Percentiles rank a stretch among this genome's conserved stretches.
Evolutionary conservation across 2,329 filamentous ascomycete genomes (phyloP).

Genomic region (Helotiales sp.): DNA sequence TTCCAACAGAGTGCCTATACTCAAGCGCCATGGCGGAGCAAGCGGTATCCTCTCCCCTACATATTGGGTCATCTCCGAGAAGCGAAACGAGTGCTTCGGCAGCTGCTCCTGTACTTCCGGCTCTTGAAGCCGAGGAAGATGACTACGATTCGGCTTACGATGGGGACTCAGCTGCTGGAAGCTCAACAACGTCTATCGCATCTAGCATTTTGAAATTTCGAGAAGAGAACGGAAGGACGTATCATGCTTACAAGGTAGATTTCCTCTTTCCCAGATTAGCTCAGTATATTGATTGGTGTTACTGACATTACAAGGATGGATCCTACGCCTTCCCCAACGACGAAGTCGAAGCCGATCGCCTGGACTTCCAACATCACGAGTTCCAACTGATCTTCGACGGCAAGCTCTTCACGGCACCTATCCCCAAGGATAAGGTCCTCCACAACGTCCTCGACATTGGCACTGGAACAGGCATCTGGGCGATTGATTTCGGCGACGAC

Average conservation of each 20-base stretch:
- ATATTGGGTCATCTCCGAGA: not conserved
- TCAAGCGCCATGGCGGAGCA: not conserved
- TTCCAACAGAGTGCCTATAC: not conserved
- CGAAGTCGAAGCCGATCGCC: slow-evolving; percentile 21
- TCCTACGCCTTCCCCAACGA: slow-evolving; percentile 23
- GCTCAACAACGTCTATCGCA: slow-evolving; percentile 19
- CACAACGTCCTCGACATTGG: slow-evolving; percentile 24
- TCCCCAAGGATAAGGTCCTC: slow-evolving; percentile 29
- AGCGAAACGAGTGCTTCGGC: not conserved
- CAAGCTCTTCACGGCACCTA: slow-evolving; percentile 41
- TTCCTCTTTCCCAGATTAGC: not conserved
- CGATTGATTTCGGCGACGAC: slow-evolving; percentile 28
- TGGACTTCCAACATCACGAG: slow-evolving; percentile 48
- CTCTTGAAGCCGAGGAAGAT: slow-evolving; percentile 10
- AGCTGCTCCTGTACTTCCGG: not conserved
- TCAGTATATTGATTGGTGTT: not conserved
- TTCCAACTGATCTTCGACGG: slow-evolving; percentile 44
- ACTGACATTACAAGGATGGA: slow-evolving; percentile 14
- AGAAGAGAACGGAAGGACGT: slow-evolving; percentile 47
- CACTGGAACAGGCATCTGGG: slow-evolving; percentile 26
- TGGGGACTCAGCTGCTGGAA: slow-evolving; percentile 1
- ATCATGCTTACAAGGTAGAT: slow-evolving; percentile 34
- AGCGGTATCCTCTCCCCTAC: not conserved
- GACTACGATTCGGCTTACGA: slow-evolving; percentile 15
- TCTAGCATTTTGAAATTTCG: slow-evolving; percentile 44